Evolutionary conservation across 164 flowering plant genomes (phyloP), one percentile per base, ranked within the genome.

Genomic region (Euptelea pleiosperma): DNA sequence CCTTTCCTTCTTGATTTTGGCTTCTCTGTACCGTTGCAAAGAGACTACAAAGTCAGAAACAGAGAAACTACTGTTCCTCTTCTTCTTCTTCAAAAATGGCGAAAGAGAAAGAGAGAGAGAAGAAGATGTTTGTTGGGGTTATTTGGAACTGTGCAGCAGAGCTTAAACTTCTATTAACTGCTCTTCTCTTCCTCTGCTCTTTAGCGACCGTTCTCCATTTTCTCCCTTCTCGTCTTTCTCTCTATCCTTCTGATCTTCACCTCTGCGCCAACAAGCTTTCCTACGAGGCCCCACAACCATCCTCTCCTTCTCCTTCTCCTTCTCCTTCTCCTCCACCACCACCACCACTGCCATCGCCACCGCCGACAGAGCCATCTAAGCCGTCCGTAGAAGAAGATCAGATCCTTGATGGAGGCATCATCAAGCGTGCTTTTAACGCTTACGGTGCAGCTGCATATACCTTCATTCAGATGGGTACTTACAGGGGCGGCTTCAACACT

Each of bases 381-480:
- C 73, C 70, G 5, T n/a, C 63, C 21, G 6, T 33, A 7, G 24
- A 51, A 24, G 25, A 41, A 29, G 91, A 78, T 4, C 54, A 64
- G 51, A 41, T 71, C 9, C 54, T 66, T 0, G 44, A 42, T n/a
- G 68, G 63, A 35, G 82, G 82, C 41, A 50, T 82, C 24, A 19
- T 85, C 18, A 83, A 76, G 58, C 74, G 97, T 0, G 71, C 57
- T 12, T 86, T 92, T 72, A 65, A 70, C 55, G 66, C 87, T 1
- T 73, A 63, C 61, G 98, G 96, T 15, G 33, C 79, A 0, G 96
- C 96, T 3, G 93, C 96, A 0, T 87, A 85, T 70, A 73, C 61
- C 50, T 92, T 89, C 75, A 65, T 92, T 43, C 77, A 77, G 52
- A 89, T 92, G 98, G 77, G 87, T n/a, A 73, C 96, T 6, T 92